A percentile compares a stretch with the other conserved stretches of the same genome.
These are phyloP conservation scores for Alternaria angustiovoidea DNA, from an alignment of 2,329 filamentous ascomycete species.

Conservation along the genomic window DNA sequence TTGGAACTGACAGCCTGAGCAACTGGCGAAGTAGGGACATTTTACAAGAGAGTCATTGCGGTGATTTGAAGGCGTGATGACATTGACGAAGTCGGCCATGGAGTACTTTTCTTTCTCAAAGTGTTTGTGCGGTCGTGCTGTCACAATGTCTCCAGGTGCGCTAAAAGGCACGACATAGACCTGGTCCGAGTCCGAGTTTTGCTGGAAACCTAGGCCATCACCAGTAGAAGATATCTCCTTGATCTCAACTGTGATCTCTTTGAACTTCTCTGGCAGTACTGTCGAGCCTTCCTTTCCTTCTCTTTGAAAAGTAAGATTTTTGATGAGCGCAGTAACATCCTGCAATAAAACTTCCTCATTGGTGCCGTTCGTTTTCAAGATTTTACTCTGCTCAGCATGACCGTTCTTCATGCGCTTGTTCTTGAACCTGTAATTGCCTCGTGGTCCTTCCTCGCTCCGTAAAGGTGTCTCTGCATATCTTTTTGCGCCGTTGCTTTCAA, in stretches of 20 bases:
- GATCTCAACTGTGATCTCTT: conserved; percentile 84
- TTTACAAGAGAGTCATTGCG: conserved; percentile 79
- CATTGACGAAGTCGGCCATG: conserved; percentile 81
- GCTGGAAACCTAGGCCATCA: conserved; percentile 82
- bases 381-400: conserved; percentile 45
- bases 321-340: conserved; percentile 56
- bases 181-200: conserved; percentile 67
- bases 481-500: conserved; percentile 47
- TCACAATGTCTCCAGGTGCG: conserved; percentile 82
- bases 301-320: conserved; percentile 41
- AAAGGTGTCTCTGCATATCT: conserved; percentile 44
- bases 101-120: conserved; percentile 71
- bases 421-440: conserved; percentile 51
- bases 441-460: conserved; percentile 44
- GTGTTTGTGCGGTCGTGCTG: conserved; percentile 81
- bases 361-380: conserved; percentile 53
- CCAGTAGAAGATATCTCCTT: conserved; percentile 87
- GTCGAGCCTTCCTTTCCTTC: conserved; percentile 22
- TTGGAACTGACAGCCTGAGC: conserved; percentile 94
- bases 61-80: conserved; percentile 74
- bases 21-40: conserved; percentile 87
- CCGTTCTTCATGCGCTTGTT: conserved; percentile 60
- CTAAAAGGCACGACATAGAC: conserved; percentile 90
- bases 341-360: conserved; percentile 59
- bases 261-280: conserved; percentile 69